Percentiles rank a stretch among this genome's conserved stretches.
Evolutionary conservation across 768 basidiomycete genomes (phyloP).

Genomic region (Pisolithus orientalis): DNA sequence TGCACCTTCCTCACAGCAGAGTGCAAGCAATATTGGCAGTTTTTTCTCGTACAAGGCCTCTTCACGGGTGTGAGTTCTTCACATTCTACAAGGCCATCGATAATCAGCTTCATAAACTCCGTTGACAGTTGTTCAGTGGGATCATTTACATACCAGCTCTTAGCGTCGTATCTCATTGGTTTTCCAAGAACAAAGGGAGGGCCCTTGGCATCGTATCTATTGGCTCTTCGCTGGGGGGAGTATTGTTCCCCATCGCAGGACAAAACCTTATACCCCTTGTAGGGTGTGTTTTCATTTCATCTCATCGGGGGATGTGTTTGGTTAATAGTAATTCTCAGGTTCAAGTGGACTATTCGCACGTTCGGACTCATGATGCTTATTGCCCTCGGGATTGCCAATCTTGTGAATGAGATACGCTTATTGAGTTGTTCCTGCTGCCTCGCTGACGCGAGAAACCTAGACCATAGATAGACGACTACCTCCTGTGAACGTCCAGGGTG

Average conservation of each 20-base stretch:
- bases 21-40: slow-evolving; percentile 74
- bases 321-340: slow-evolving; percentile 34
- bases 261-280: slow-evolving; percentile 48
- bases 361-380: slow-evolving; percentile 57
- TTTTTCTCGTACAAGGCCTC: slow-evolving; percentile 69
- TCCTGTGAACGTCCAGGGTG: slow-evolving; percentile 46
- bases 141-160: slow-evolving; percentile 57
- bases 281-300: slow-evolving; percentile 36
- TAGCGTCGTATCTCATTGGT: slow-evolving; percentile 68
- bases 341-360: slow-evolving; percentile 71
- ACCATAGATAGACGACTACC: slow-evolving; percentile 44
- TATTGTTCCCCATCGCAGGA: slow-evolving; percentile 55
- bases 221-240: slow-evolving; percentile 66
- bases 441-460: slow-evolving; percentile 7
- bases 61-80: slow-evolving; percentile 49
- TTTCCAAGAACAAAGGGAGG: slow-evolving; percentile 47
- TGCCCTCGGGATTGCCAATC: slow-evolving; percentile 46
- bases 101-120: not conserved
- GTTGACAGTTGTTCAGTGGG: slow-evolving; percentile 36
- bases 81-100: not conserved
- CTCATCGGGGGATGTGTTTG: not conserved
- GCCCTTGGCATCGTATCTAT: slow-evolving; percentile 61
- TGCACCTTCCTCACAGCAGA: slow-evolving; percentile 64
- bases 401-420: slow-evolving; percentile 33
- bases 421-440: too few relatives aligned